Evolutionary conservation across 23 red algal species (phyloP), one percentile per base, ranked within the genome.

Genomic region (Gracilaria caudata): DNA sequence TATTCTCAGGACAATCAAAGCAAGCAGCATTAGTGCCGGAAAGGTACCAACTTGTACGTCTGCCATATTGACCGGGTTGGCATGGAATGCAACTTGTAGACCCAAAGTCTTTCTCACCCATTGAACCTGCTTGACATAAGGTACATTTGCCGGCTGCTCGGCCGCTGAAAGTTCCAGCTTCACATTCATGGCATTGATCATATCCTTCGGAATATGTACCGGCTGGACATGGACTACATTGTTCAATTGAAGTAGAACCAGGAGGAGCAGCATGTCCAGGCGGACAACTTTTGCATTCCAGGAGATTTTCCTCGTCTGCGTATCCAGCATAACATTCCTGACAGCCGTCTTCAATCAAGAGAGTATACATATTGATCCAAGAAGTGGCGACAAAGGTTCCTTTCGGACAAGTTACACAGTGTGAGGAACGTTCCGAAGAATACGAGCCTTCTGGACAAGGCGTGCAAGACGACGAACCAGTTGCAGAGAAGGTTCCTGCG

Each of bases 231-330:
- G 37, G 20, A 46, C 7, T 25, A 14, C 70, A 75, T 36, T 75
- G 70, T 30, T 75, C 5, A 75, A 75, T 30, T 75, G 70, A 46
- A 49, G 70, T 28, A 12, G 70, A 47, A 12, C 70, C 70, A 4
- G 39, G 70, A 75, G 40, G 8, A 45, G 70, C 37, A 3, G 39
- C 19, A 29, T 24, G 21, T 47, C 70, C 70, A 13, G 21, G 37
- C 47, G 40, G 70, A 19, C 70, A 75, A 26, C 40, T 2, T 75
- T 75, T 75, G 40, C 70, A 75, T 16, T 45, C 70, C 1, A 75
- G 37, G 24, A 75, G 70, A 17, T 75, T 75, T 26, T 75, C 70
- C 25, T 75, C 70, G 40, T 75, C 70, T 0, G 70, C n/a, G n/a
- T 75, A 75, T 49, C 70, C 70, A 75, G 7, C 3, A 26, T 25